Base-by-base conservation (phyloP, 1,139 yeast species). In the Debaryomyces coudertii region DNA sequence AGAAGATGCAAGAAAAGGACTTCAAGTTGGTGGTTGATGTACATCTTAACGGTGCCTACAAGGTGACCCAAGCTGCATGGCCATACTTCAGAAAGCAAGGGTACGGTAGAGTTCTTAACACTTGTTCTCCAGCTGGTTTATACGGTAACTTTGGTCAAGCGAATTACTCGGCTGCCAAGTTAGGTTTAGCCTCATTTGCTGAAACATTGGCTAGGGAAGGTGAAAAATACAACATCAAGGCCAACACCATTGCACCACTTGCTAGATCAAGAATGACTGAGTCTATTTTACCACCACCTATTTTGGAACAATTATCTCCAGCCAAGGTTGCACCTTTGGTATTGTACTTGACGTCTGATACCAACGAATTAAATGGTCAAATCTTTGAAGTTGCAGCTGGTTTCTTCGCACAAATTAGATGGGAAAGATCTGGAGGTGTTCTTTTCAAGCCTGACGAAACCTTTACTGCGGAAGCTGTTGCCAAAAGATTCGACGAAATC, bases 201-300 rank as follows among this genome's bases (percentile, higher is more conserved):
- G 97, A 93, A 70, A 90, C 98, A 25, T 79, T 92, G 58, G 96
- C 98, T 35, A 90, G 90, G 71, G 99, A 93, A 70, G 99, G 99
- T 56, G 80, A 65, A 48, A 89, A 79, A 65, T 83, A 87, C 73
- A 90, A 90, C 69, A 92, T 93, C 62, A 72, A 74, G 53, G 90
- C 89, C 41, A 93, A 93, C 66, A 83, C 85, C 39, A 90, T 93
- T 73, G 97, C 96, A 8, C 97, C 98, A 23, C 77, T 93, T 56
- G 98, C 98, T 24, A 88, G 92, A 60, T 88, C 96, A 38, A 84
- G 97, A 74, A 90, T 93, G 97, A 93, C 98, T 25, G 97, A 90
- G 71, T 80, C 84, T 36, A 80, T 93, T 49, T 74, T 93, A 62
- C 97, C 98, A 40, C 87, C 90, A 40, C 90, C 90, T 48, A 73